A percentile compares a stretch with the other conserved stretches of the same genome.
These are phyloP conservation scores for Suillus variegatus DNA, from an alignment of 768 basidiomycete genomes.

Conservation along the genomic window DNA sequence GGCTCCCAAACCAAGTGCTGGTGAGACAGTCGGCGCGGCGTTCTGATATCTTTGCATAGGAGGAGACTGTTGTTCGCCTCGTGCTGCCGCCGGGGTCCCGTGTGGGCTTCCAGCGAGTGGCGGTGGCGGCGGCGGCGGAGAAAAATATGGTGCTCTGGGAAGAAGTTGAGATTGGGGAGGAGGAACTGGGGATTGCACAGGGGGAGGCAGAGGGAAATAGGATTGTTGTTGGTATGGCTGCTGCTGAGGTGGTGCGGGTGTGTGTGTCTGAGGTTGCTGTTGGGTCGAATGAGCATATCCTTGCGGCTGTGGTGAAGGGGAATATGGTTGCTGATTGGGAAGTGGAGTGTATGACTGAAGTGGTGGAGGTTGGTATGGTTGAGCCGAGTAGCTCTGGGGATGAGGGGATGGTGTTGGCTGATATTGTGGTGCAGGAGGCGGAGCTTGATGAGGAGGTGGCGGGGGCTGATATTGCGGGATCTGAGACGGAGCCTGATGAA, in stretches of 20 bases:
- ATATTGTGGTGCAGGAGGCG: conserved; percentile 12
- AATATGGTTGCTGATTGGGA: conserved; percentile 14
- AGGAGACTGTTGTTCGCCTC: background rate
- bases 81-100: background rate
- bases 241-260: conserved; percentile 13
- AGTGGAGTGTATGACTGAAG: conserved; percentile 13
- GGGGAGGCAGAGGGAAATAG: conserved; percentile 19
- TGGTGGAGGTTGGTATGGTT: conserved; percentile 17
- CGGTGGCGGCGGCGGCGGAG: conserved; percentile 22
- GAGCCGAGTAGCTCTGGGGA: conserved; percentile 21
- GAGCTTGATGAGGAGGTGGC: conserved; percentile 29
- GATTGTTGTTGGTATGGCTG: conserved; percentile 23
- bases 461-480: conserved; percentile 3
- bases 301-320: conserved; percentile 7
- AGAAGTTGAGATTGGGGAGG: conserved; percentile 16
- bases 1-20: conserved; percentile 9
- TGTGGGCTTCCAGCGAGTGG: conserved; percentile 8
- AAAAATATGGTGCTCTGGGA: background rate
- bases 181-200: conserved; percentile 14
- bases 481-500: background rate
- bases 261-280: conserved; percentile 18
- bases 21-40: background rate
- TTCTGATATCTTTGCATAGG: background rate
- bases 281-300: conserved; percentile 12
- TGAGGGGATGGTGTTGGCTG: conserved; percentile 33